Conservation (phyloP, 192 early-diverging fungal genomes). For the Linnemannia elongata region DNA sequence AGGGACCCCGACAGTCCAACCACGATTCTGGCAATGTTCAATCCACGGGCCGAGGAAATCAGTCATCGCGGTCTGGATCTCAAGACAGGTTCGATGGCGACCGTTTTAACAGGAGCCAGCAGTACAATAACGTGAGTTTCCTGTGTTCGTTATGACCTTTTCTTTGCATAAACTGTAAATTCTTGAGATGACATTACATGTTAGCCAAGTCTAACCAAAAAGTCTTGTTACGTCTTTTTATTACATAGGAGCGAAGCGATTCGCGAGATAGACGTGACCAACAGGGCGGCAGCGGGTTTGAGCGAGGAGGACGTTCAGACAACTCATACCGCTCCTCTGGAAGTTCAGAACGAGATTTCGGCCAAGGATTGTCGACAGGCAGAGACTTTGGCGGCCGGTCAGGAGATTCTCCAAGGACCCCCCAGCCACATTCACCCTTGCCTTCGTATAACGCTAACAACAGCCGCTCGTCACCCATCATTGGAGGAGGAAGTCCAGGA, state of each 20-base stretch:
- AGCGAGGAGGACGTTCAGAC: not conserved
- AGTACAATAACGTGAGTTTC: not conserved
- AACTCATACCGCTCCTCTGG: conserved; percentile 11
- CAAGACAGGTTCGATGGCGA: conserved; percentile 16
- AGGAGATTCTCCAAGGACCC: not conserved
- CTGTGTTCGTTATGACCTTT: not conserved
- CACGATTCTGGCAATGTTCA: conserved; percentile 9
- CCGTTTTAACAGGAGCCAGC: not conserved
- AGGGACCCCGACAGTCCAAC: not conserved
- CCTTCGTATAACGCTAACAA: not conserved
- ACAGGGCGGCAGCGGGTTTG: not conserved
- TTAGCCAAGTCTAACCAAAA: not conserved
- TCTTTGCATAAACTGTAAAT: not conserved
- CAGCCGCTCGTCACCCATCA: not conserved
- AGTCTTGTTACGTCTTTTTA: not conserved
- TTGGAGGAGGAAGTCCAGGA: conserved; percentile 7
- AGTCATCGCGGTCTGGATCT: not conserved
- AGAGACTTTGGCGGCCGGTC: not conserved
- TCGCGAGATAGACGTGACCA: not conserved
- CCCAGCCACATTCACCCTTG: not conserved
- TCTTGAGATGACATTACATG: too few species aligned
- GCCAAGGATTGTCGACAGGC: not conserved
- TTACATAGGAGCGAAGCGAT: not conserved
- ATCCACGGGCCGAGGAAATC: not conserved
- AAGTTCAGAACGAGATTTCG: conserved; percentile 6